phyloP scores from a whole-genome alignment of 169 alveolate species.

The Cystoisospora suis region DNA sequence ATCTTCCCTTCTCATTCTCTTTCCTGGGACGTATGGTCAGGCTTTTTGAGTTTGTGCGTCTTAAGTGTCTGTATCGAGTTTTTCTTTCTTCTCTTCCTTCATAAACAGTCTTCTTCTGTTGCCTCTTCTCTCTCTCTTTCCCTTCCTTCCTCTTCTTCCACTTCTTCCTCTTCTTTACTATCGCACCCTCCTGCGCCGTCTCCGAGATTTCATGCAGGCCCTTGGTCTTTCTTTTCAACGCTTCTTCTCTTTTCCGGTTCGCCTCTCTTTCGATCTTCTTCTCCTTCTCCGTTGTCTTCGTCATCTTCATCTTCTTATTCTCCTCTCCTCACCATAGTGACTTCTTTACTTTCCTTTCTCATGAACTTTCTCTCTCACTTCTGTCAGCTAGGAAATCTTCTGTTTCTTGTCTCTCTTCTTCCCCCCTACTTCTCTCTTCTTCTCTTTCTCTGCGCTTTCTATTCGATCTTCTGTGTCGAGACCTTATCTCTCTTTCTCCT shows the following conservation, averaged over 20 bases:
- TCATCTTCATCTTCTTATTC: background rate
- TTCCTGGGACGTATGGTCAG: background rate
- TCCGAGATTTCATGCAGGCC: too few relatives aligned
- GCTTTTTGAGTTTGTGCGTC: background rate
- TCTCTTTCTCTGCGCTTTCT: background rate
- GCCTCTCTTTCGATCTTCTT: background rate
- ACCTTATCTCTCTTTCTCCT: background rate
- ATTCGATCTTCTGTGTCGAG: background rate
- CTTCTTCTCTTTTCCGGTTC: background rate
- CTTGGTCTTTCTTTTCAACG: background rate
- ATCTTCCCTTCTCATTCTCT: background rate
- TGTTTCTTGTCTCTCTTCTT: background rate
- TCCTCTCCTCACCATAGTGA: background rate
- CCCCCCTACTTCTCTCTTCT: constrained; percentile 4
- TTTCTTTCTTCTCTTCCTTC: too few relatives aligned
- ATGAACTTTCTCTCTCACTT: background rate
- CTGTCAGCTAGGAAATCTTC: constrained; percentile 8
- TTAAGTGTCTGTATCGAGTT: background rate
- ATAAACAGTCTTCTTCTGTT: too few relatives aligned
- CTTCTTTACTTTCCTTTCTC: background rate
- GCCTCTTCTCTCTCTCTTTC: too few relatives aligned
- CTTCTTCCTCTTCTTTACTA: too few relatives aligned
- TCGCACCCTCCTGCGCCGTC: too few relatives aligned
- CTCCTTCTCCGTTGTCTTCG: background rate
- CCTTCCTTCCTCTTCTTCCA: too few relatives aligned